Conservation (phyloP, 495 filamentous ascomycete species). For the Daldinia concentrica region DNA sequence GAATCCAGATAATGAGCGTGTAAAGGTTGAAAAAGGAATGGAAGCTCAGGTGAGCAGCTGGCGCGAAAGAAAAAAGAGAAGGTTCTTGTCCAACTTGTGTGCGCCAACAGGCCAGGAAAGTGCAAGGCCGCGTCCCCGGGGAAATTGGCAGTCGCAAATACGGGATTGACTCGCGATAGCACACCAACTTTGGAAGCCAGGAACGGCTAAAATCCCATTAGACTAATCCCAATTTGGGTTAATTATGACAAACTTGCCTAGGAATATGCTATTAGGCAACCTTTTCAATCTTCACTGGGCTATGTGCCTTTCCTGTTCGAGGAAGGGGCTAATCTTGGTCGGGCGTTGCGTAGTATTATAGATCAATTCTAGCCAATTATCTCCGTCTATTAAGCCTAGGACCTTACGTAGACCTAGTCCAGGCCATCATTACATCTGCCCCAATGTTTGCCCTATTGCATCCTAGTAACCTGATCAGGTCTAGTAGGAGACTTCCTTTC, state of each 20-base stretch:
- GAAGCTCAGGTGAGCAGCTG: slow-evolving; percentile 22
- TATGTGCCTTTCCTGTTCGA: slow-evolving; percentile 16
- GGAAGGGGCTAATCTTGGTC: slow-evolving; percentile 18
- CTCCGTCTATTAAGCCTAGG: background rate
- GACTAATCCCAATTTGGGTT: slow-evolving; percentile 18
- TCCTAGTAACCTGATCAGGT: background rate
- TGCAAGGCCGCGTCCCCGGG: slow-evolving; percentile 24
- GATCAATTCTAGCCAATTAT: slow-evolving; percentile 35
- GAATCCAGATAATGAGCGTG: slow-evolving; percentile 31
- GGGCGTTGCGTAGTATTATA: slow-evolving; percentile 10
- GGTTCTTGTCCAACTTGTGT: slow-evolving; percentile 13
- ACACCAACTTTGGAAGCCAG: slow-evolving; percentile 6
- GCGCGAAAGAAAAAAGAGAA: slow-evolving; percentile 25
- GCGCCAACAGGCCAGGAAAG: slow-evolving; percentile 16
- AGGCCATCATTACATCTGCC: slow-evolving; percentile 15
- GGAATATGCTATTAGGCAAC: slow-evolving; percentile 24
- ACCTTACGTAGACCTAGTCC: slow-evolving; percentile 8
- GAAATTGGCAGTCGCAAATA: slow-evolving; percentile 32
- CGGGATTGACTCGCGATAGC: slow-evolving; percentile 20
- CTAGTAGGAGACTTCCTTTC: background rate
- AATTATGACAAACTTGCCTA: background rate
- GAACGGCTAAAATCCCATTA: slow-evolving; percentile 23
- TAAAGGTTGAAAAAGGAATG: slow-evolving; percentile 24
- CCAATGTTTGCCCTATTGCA: background rate
- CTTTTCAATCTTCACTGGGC: background rate